A percentile compares a stretch with the other conserved stretches of the same genome.
Evolutionary conservation across 345 rosid genomes (phyloP).

Genomic region (Psidium guajava): DNA sequence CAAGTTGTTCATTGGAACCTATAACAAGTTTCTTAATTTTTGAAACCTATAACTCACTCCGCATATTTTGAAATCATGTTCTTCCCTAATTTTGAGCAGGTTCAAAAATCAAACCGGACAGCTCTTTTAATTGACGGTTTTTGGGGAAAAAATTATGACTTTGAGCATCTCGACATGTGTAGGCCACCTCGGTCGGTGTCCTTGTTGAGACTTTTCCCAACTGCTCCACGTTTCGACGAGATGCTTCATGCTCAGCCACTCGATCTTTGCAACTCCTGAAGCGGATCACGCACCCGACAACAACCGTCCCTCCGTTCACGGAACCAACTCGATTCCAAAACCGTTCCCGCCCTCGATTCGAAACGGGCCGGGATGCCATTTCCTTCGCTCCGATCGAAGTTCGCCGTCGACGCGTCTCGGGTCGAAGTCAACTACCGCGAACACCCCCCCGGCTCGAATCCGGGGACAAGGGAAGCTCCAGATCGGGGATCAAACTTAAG

Average conservation of each 20-base stretch:
- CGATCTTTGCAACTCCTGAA: not conserved
- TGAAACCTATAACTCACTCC: no score
- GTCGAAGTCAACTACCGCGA: not conserved
- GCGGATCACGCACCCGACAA: not conserved
- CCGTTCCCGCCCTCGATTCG: not conserved
- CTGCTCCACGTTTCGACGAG: not conserved
- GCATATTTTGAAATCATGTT: no score
- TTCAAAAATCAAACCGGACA: no score
- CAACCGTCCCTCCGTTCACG: not conserved
- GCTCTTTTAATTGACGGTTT: not conserved
- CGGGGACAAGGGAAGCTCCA: not conserved
- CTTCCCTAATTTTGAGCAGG: no score
- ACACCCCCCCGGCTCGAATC: not conserved
- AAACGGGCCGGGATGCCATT: not conserved
- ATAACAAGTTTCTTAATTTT: no score
- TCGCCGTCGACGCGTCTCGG: not conserved
- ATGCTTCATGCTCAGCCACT: not conserved
- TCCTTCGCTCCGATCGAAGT: not conserved
- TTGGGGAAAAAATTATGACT: not conserved
- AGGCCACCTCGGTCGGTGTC: not conserved
- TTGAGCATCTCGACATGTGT: not conserved
- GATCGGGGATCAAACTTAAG: not conserved
- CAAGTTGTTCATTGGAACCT: no score
- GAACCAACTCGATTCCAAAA: not conserved
- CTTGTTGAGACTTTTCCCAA: not conserved